Evolutionary conservation across 805 yeast genomes (phyloP), one percentile per base, ranked within the genome.

Genomic region (Suhomyces canberraensis): DNA sequence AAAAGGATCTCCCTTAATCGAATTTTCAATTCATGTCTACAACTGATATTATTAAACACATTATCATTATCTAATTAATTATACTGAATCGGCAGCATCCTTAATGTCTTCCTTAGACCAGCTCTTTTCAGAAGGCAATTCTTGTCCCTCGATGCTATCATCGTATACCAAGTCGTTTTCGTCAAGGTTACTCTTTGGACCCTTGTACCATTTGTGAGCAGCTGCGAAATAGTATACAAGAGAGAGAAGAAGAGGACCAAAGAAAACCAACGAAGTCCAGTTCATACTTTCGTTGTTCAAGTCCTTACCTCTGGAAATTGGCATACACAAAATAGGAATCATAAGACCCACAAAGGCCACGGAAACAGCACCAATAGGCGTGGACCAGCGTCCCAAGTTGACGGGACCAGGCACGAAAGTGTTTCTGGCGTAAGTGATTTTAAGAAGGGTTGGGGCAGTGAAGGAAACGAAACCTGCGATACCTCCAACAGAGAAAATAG

Each of bases 401-500:
- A 84, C 80, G 4, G 87, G 87, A 3, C 88, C 88, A 1, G 76
- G 77, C 44, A 61, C 61, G 62, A 81, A 81, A 1, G 65, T 58
- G 25, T 70, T 61, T 39, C 74, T 59, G 3, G 79, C 72, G 48
- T 72, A 75, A 3, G 81, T 73, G 48, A 78, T 73, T 51, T 78
- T 75, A 40, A 81, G 67, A 7, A 76, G 49, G 14, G 80, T 76
- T 9, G 88, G 88, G 47, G 77, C 63, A n/a, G 76, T 69, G 59
- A 81, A 81, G 3, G 87, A 80, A 40, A 81, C 70, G 49, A 79
- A 79, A 0, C 83, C 76, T 11, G 83, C 75, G 50, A 81, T 79
- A 30, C 85, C 86, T 21, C 85, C 84, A 32, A 81, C 84, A 2
- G 85, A 78, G 61, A 81, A 81, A 42, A 80, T 79, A 29, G 88